phyloP scores from a whole-genome alignment of 768 basidiomycete species.

The Hygrophoropsis aurantiaca region DNA sequence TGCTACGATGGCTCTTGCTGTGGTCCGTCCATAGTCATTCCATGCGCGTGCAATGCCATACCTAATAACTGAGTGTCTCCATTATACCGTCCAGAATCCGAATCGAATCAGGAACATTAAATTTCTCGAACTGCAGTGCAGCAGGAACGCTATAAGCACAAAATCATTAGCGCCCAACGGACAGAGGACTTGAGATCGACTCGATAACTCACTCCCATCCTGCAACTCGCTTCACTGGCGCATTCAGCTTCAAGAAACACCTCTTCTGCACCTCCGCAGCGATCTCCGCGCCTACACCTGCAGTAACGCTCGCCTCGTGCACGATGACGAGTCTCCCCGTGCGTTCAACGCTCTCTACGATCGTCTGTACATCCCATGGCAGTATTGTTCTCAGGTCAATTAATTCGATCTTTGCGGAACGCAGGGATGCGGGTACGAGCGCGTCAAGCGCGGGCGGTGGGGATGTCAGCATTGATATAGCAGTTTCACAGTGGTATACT shows the following conservation, averaged over 20 bases:
- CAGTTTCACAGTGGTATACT: slow-evolving; percentile 84
- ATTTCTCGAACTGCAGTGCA: slow-evolving; percentile 86
- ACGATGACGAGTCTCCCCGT: slow-evolving; percentile 87
- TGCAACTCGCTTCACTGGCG: slow-evolving; percentile 82
- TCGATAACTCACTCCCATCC: slow-evolving; percentile 97
- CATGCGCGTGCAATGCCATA: too few relatives aligned
- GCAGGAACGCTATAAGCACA: slow-evolving; percentile 63
- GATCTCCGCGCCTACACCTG: slow-evolving; percentile 88
- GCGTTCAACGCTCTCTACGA: slow-evolving; percentile 79
- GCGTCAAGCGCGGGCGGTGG: slow-evolving; percentile 64
- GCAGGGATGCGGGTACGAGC: slow-evolving; percentile 64
- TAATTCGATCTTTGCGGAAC: slow-evolving; percentile 76
- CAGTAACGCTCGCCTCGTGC: slow-evolving; percentile 88
- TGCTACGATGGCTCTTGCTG: too few relatives aligned
- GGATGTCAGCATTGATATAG: slow-evolving; percentile 67
- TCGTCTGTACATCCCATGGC: slow-evolving; percentile 83
- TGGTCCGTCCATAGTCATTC: too few relatives aligned
- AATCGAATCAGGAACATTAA: slow-evolving; percentile 86
- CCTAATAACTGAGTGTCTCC: slow-evolving; percentile 75
- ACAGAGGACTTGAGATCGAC: too few relatives aligned
- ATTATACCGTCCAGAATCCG: slow-evolving; percentile 81
- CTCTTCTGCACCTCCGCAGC: slow-evolving; percentile 87
- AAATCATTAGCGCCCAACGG: slow-evolving; percentile 7
- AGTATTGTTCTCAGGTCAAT: slow-evolving; percentile 89
- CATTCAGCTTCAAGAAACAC: slow-evolving; percentile 85